Evolutionary conservation across 1,284 basidiomycete genomes (phyloP), one percentile per base, ranked within the genome.

Genomic region (Cerioporus squamosus): DNA sequence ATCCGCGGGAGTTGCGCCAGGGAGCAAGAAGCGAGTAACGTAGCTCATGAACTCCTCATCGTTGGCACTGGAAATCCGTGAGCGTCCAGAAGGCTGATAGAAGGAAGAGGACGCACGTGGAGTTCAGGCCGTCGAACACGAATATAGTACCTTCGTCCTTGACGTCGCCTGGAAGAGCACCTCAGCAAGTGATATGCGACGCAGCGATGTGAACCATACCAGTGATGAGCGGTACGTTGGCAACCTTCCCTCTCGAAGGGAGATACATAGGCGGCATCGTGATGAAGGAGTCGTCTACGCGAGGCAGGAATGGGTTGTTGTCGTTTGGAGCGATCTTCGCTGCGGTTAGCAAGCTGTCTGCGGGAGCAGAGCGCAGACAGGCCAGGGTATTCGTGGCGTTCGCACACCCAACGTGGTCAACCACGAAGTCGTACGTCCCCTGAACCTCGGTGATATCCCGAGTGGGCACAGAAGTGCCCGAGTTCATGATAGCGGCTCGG

Each of bases 401-500:
- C 8, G 53, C 43, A 59, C 78, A 79, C 1, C 71, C 71, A 0
- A 71, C 67, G 24, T 68, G 51, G 1, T 63, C 46, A 1, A 79
- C 70, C 5, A 79, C 45, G 10, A 56, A 58, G 60, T 79, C 74
- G 52, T 70, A 79, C 51, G 69, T 70, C 12, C 26, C 45, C 42
- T 79, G 77, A 3, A 68, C 68, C 17, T 66, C 44, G 2, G 67
- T 62, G 33, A 74, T 67, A 44, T 72, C 67, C 20, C 69, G 69
- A 8, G 67, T 59, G 5, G 75, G 70, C n/a, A 68, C 57, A 2
- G 74, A 68, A 0, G 70, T 66, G 1, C 77, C 77, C 1, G 75
- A 77, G 43, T 75, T 62, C 76, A 76, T 74, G 53, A 75, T 67
- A 2, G 64, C 74, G 14, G 61, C 75, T 12, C 71, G 72, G 62